phyloP scores from a whole-genome alignment of 192 early-diverging fungal species.

The Coemansia erecta region DNA sequence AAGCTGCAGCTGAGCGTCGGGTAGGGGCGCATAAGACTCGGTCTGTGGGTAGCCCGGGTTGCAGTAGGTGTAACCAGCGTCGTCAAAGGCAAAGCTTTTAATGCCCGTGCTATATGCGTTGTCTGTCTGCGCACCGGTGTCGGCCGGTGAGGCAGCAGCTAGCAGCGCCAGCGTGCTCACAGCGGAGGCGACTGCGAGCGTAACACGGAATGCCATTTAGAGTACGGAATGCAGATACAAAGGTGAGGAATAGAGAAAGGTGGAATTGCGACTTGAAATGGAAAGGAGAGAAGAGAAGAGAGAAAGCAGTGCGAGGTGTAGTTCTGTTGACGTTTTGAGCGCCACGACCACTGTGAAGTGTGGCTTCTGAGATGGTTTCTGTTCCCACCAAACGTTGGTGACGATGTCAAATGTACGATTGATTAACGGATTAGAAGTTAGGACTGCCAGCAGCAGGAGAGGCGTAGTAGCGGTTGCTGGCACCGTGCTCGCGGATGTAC shows the following conservation, averaged over 20 bases:
- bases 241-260: background rate
- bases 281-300: background rate
- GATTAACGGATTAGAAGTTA: too few species aligned
- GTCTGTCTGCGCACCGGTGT: slow-evolving; percentile 2
- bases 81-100: slow-evolving; percentile 15
- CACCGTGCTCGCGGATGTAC: slow-evolving; percentile 81
- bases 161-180: background rate
- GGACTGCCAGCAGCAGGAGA: slow-evolving; percentile 7
- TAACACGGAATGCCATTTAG: background rate
- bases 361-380: background rate
- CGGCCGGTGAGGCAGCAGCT: slow-evolving; percentile 5
- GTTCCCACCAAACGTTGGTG: too few species aligned
- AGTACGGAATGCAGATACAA: background rate
- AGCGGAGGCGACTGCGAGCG: background rate
- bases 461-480: slow-evolving; percentile 65
- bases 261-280: background rate
- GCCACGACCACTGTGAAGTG: background rate
- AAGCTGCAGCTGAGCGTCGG: slow-evolving; percentile 52
- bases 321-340: too few species aligned
- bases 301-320: background rate
- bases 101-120: slow-evolving; percentile 12
- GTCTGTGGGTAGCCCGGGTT: slow-evolving; percentile 27
- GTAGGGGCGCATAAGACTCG: slow-evolving; percentile 22
- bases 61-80: slow-evolving; percentile 40
- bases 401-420: too few species aligned